Conservation (phyloP, 2,329 filamentous ascomycete genomes). For the Trichoderma breve region DNA sequence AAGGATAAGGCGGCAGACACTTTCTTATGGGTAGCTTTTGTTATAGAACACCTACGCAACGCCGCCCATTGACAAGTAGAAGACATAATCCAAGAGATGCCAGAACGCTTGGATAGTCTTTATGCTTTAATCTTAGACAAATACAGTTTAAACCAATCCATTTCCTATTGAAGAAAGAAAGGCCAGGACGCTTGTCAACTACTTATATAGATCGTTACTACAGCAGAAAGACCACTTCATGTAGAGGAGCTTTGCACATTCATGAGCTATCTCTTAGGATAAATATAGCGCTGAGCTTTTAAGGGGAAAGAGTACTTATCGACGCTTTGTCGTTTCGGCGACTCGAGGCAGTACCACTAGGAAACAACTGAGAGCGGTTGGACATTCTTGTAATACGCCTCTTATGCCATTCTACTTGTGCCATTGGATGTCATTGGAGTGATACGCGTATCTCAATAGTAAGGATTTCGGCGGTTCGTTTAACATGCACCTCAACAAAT, state of each 20-base stretch:
- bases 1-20: background rate
- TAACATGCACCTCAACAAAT: background rate
- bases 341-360: too few relatives aligned
- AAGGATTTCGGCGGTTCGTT: background rate
- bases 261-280: too few relatives aligned
- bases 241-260: background rate
- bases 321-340: too few relatives aligned
- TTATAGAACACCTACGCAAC: background rate
- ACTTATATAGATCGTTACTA: background rate
- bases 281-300: too few relatives aligned
- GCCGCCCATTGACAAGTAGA: background rate
- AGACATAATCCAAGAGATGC: background rate
- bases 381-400: background rate
- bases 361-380: too few relatives aligned
- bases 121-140: background rate
- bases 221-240: background rate
- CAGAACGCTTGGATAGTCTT: background rate
- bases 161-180: background rate
- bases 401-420: background rate
- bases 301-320: too few relatives aligned
- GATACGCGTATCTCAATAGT: background rate
- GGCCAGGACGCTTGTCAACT: background rate
- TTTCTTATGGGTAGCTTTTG: background rate
- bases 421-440: background rate
- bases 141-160: background rate